Percentiles rank a stretch among this genome's conserved stretches.
These are phyloP conservation scores for Nadsonia starkeyi-henricii DNA, from an alignment of 1,139 yeast genomes.

Conservation along the genomic window DNA sequence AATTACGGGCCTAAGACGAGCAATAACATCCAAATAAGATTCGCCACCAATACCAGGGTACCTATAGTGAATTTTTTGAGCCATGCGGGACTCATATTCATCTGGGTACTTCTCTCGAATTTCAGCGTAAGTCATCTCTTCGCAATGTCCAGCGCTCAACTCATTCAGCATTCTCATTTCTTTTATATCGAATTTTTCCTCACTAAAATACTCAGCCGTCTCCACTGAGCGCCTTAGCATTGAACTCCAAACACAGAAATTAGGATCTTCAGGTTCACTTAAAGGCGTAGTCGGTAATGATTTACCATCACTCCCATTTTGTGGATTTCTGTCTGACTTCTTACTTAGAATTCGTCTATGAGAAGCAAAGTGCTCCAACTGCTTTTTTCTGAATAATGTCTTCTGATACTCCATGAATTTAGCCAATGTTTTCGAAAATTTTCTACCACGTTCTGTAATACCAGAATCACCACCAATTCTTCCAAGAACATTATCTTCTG, in stretches of 20 bases:
- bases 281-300: slow-evolving; percentile 23
- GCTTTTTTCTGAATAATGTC: slow-evolving; percentile 51
- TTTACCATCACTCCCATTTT: slow-evolving; percentile 7
- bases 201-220: slow-evolving; percentile 65
- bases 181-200: slow-evolving; percentile 53
- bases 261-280: slow-evolving; percentile 39
- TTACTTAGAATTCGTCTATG: slow-evolving; percentile 21
- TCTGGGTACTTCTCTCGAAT: slow-evolving; percentile 57
- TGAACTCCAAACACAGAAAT: slow-evolving; percentile 87
- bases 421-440: slow-evolving; percentile 58
- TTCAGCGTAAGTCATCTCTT: slow-evolving; percentile 81
- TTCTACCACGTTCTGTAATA: slow-evolving; percentile 64
- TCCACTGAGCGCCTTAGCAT: slow-evolving; percentile 69
- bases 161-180: slow-evolving; percentile 92
- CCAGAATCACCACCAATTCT: slow-evolving; percentile 86
- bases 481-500: slow-evolving; percentile 70
- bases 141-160: slow-evolving; percentile 82
- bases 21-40: slow-evolving; percentile 83
- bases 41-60: slow-evolving; percentile 98
- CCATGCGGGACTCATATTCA: slow-evolving; percentile 64
- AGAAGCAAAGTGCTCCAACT: slow-evolving; percentile 36
- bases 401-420: slow-evolving; percentile 65
- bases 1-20: slow-evolving; percentile 76
- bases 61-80: slow-evolving; percentile 66
- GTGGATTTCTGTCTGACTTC: slow-evolving; percentile 7